phyloP scores from a whole-genome alignment of 2,329 filamentous ascomycete species.

The Monosporascus sp. region DNA sequence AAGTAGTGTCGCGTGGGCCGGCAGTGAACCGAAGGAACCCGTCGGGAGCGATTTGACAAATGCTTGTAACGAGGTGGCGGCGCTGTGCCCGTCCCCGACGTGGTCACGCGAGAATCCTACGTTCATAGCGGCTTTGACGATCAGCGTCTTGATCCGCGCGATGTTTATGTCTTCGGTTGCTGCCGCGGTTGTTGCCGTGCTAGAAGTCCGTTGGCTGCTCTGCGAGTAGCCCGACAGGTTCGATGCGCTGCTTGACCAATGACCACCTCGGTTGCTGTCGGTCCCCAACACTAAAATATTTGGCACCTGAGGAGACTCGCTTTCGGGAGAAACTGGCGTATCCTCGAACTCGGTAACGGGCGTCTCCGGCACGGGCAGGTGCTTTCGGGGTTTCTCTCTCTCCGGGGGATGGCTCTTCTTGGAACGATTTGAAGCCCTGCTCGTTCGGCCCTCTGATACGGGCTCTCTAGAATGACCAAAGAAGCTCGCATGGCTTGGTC shows the following conservation, averaged over 20 bases:
- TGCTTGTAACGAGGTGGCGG: constrained; percentile 55
- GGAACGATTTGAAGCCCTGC: constrained; percentile 47
- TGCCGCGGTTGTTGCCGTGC: constrained; percentile 66
- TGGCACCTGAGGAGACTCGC: constrained; percentile 67
- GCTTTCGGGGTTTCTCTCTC: constrained; percentile 41
- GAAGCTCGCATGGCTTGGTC: constrained; percentile 74
- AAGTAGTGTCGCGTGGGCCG: constrained; percentile 66
- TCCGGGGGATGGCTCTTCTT: constrained; percentile 45
- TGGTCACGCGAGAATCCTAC: constrained; percentile 67
- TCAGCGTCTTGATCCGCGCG: constrained; percentile 69
- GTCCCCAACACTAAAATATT: constrained; percentile 87
- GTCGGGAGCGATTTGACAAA: constrained; percentile 73
- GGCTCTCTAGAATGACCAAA: constrained; percentile 45
- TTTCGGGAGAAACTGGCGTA: constrained; percentile 75
- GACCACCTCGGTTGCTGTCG: constrained; percentile 36
- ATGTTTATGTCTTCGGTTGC: constrained; percentile 71
- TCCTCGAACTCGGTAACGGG: constrained; percentile 95
- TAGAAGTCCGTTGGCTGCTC: constrained; percentile 58
- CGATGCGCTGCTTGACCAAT: constrained; percentile 76
- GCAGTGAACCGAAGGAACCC: constrained; percentile 70
- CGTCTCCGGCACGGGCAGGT: constrained; percentile 67
- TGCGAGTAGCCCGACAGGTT: constrained; percentile 77
- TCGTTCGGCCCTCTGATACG: constrained; percentile 41
- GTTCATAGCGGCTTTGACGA: constrained; percentile 82
- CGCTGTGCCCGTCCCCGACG: constrained; percentile 38